Base-by-base conservation (phyloP, 192 early-diverging fungal species). In the Coemansia sp. region DNA sequence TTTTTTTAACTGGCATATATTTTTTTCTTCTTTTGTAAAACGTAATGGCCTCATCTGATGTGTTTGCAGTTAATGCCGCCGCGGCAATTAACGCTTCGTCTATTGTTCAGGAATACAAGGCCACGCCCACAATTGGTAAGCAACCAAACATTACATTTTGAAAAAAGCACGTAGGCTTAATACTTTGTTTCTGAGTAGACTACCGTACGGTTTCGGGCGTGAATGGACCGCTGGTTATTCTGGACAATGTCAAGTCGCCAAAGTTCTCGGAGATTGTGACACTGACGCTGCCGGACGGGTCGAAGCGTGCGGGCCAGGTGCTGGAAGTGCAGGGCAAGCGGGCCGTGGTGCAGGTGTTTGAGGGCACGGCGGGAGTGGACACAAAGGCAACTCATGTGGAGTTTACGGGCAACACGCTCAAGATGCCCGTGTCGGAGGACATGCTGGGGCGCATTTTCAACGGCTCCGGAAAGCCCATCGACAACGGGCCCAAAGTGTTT, bases 381-480 rank as follows among this genome's bases (percentile, higher is more conserved):
- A 90, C 92, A 39, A 99, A 96, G 80, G 82, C 86, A 39, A 97
- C 95, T 10, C 91, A 90, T 44, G 95, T 92, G 32, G 91, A 92
- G 70, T 99, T 99, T 64, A 91, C 93, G 6, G 97, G 97, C 26
- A 90, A 97, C 57, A 92, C 92, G 32, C 81, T 93, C 28, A 93
- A 93, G 66, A 97, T 97, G 70, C 92, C 97, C 5, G 97, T 99
- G 21, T 96, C 93, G 16, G 95, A 99, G 70, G 97, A 99, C 66
- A 97, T 99, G 93, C 81, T 99, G 75, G 97, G 97, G 48, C 89
- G 97, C 56, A 90, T 97, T 21, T 99, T 97, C 78, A 97, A 97
- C 84, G 97, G 97, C 53, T 97, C 95, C 21, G 97, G 97, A 66
- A 99, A 99, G 82, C 82, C 90, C 15, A 99, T 99, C 61, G 95